phyloP scores from a whole-genome alignment of 495 filamentous ascomycete species.

The Penicillium salamii region DNA sequence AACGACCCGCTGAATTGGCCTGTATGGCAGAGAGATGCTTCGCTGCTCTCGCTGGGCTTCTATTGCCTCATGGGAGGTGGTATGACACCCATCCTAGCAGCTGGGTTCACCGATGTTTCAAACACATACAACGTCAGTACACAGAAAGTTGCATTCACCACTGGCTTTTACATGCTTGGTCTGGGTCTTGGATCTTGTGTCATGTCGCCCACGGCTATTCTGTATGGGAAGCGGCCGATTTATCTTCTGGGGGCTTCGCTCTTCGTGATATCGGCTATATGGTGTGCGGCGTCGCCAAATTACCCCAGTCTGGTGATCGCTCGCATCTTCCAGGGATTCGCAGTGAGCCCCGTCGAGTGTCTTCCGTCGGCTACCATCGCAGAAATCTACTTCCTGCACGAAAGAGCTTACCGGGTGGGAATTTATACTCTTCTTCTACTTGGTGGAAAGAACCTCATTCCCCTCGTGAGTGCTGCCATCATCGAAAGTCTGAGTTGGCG shows the following conservation, averaged over 20 bases:
- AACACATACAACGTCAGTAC: slow-evolving; percentile 65
- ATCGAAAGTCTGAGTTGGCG: slow-evolving; percentile 79
- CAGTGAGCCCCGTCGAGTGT: slow-evolving; percentile 89
- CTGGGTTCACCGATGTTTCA: slow-evolving; percentile 84
- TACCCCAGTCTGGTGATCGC: slow-evolving; percentile 79
- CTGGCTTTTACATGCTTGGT: slow-evolving; percentile 94
- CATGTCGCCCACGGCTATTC: slow-evolving; percentile 85
- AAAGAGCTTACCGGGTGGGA: slow-evolving; percentile 91
- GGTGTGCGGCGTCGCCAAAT: slow-evolving; percentile 81
- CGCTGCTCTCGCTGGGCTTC: slow-evolving; percentile 80
- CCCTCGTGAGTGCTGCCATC: slow-evolving; percentile 82
- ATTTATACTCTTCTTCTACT: slow-evolving; percentile 90
- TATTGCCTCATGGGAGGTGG: slow-evolving; percentile 93
- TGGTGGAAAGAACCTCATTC: slow-evolving; percentile 90
- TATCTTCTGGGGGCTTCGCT: slow-evolving; percentile 77
- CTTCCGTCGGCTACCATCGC: slow-evolving; percentile 92
- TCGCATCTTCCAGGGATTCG: slow-evolving; percentile 81
- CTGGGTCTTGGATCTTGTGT: slow-evolving; percentile 81
- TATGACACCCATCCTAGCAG: slow-evolving; percentile 87
- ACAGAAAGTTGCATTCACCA: slow-evolving; percentile 79
- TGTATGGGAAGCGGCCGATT: slow-evolving; percentile 88
- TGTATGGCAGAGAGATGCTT: slow-evolving; percentile 73
- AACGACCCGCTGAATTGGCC: slow-evolving; percentile 97
- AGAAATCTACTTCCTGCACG: slow-evolving; percentile 95
- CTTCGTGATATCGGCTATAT: slow-evolving; percentile 74